Evolutionary conservation across 1,284 basidiomycete genomes (phyloP).

Genomic region (Ceratobasidium sp.): DNA sequence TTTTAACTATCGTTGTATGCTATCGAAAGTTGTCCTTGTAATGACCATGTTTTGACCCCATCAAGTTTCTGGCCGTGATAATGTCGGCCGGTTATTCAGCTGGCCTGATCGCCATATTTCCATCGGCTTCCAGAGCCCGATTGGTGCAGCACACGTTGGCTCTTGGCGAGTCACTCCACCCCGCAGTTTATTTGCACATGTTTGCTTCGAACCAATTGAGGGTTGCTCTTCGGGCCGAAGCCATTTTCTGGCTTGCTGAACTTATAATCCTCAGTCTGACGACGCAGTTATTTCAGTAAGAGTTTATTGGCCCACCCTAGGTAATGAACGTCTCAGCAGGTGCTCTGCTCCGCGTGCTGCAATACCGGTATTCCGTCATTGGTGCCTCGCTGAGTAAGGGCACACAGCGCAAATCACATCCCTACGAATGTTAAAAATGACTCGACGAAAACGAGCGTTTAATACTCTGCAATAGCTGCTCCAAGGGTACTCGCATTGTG

Average conservation of each 20-base stretch:
- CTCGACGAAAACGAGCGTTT: slow-evolving; percentile 4
- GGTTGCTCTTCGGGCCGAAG: not conserved
- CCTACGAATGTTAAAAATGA: not conserved
- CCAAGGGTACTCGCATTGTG: not conserved
- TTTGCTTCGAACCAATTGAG: not conserved
- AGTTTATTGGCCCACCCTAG: too few species aligned
- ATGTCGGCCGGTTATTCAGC: not conserved
- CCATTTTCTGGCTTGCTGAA: too few species aligned
- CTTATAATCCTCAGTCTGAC: too few species aligned
- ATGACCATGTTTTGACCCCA: not conserved
- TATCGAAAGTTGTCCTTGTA: not conserved
- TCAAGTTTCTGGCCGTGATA: not conserved
- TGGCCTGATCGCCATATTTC: slow-evolving; percentile 8
- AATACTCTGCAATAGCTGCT: not conserved
- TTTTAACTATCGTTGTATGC: not conserved
- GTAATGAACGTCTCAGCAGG: too few species aligned
- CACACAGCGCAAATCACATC: not conserved
- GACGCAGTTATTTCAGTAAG: too few species aligned
- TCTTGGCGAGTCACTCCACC: too few species aligned
- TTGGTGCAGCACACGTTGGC: too few species aligned
- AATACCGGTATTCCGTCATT: not conserved
- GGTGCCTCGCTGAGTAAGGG: slow-evolving; percentile 19
- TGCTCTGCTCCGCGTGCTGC: too few species aligned
- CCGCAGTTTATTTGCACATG: slow-evolving; percentile 10
- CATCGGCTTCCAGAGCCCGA: not conserved